Evolutionary conservation across 495 filamentous ascomycete species (phyloP).

Genomic region (Apiosordaria backusii): DNA sequence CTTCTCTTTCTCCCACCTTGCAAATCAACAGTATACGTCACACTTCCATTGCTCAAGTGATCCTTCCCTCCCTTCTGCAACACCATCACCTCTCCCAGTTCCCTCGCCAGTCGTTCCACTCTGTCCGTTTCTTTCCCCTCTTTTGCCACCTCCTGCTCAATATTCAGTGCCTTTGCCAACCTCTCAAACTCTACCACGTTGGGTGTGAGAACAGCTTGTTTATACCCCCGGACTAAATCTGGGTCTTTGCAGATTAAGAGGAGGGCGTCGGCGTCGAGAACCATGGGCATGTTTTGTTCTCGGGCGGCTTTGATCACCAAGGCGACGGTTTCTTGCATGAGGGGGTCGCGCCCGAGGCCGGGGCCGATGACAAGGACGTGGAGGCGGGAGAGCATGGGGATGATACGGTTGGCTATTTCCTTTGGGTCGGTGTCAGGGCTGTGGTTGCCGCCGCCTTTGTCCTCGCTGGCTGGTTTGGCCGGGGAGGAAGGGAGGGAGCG

Average conservation of each 20-base stretch:
- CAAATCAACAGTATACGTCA: slow-evolving; percentile 68
- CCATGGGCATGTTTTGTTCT: slow-evolving; percentile 69
- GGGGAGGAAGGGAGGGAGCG: slow-evolving; percentile 60
- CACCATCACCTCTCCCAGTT: slow-evolving; percentile 84
- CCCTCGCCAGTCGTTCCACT: slow-evolving; percentile 69
- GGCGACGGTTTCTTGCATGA: slow-evolving; percentile 85
- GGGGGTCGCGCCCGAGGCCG: slow-evolving; percentile 79
- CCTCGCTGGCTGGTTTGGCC: slow-evolving; percentile 26
- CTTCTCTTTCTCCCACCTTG: slow-evolving; percentile 82
- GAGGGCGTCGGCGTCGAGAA: slow-evolving; percentile 90
- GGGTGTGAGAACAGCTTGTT: slow-evolving; percentile 83
- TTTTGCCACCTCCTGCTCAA: slow-evolving; percentile 52
- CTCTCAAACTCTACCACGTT: slow-evolving; percentile 92
- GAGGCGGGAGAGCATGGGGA: slow-evolving; percentile 76
- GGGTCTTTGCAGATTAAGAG: slow-evolving; percentile 71
- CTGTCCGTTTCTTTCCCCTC: slow-evolving; percentile 50
- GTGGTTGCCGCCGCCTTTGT: not conserved
- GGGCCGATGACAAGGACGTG: slow-evolving; percentile 95
- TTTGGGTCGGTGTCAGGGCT: slow-evolving; percentile 47
- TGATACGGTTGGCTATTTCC: slow-evolving; percentile 63
- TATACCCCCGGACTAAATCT: slow-evolving; percentile 73
- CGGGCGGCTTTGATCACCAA: slow-evolving; percentile 77
- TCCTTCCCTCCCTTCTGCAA: slow-evolving; percentile 87
- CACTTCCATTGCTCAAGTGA: slow-evolving; percentile 76
- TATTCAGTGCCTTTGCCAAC: slow-evolving; percentile 58